Evolutionary conservation across 352 stramenopile species (phyloP).

Genomic region (Blastocystis sp.): DNA sequence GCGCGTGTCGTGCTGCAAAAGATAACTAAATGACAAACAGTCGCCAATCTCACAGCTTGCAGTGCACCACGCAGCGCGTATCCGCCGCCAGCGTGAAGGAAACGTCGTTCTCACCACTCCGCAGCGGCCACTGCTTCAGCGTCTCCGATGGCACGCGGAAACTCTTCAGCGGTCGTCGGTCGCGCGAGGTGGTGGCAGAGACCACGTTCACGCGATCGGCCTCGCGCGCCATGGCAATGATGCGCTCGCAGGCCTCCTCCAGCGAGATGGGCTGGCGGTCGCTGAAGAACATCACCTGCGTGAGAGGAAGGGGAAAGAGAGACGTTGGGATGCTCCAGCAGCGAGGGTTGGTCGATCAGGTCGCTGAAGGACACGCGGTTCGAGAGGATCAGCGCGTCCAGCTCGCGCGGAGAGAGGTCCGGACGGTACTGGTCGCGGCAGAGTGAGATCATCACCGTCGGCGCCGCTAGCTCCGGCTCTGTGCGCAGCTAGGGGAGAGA

Average conservation of each 20-base stretch:
- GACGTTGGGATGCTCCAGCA: slow-evolving; percentile 44
- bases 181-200: neutral
- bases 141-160: slow-evolving; percentile 31
- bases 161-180: slow-evolving; percentile 37
- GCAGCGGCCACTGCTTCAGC: slow-evolving; percentile 24
- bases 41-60: neutral
- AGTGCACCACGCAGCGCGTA: neutral
- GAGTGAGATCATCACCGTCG: slow-evolving; percentile 29
- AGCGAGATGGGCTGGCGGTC: slow-evolving; percentile 31
- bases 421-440: slow-evolving; percentile 36
- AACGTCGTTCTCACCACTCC: slow-evolving; percentile 16
- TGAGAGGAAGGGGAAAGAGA: neutral
- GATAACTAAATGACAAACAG: neutral
- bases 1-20: neutral
- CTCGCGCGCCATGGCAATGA: slow-evolving; percentile 34
- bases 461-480: neutral
- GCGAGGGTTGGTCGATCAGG: slow-evolving; percentile 9
- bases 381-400: slow-evolving; percentile 34
- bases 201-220: slow-evolving; percentile 30
- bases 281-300: slow-evolving; percentile 34
- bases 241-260: neutral
- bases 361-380: slow-evolving; percentile 38
- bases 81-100: neutral
- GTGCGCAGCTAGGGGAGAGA: no score
- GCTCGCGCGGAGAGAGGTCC: neutral